phyloP scores from a whole-genome alignment of 2,329 filamentous ascomycete genomes.

The Penicillium polonicum region DNA sequence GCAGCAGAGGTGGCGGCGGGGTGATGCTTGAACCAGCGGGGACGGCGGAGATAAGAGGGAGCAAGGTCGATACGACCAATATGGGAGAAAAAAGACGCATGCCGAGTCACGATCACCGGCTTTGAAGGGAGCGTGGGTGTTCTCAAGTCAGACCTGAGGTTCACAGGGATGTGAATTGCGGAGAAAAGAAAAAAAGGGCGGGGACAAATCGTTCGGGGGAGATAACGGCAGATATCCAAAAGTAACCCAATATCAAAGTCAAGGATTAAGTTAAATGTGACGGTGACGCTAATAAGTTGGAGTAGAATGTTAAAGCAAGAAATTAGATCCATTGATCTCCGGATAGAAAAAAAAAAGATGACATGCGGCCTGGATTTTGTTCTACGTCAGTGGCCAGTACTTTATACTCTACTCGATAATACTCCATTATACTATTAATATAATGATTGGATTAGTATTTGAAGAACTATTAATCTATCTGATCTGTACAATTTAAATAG shows the following conservation, averaged over 20 bases:
- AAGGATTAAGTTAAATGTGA: neutral
- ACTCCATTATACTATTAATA: neutral
- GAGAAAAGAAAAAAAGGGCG: neutral
- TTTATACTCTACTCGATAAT: neutral
- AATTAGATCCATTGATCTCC: neutral
- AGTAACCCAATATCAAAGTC: too few species aligned
- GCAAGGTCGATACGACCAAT: slow-evolving; percentile 18
- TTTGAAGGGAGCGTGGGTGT: slow-evolving; percentile 5
- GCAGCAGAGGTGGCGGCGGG: slow-evolving; percentile 32
- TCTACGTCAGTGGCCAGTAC: slow-evolving; percentile 7
- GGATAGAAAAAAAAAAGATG: neutral
- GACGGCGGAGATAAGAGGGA: slow-evolving; percentile 29
- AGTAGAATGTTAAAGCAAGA: neutral
- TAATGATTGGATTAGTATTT: neutral
- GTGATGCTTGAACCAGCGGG: slow-evolving; percentile 40
- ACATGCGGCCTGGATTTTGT: neutral
- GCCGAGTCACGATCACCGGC: neutral
- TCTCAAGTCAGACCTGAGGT: slow-evolving; percentile 5
- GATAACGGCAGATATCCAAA: neutral
- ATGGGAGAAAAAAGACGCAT: slow-evolving; percentile 15
- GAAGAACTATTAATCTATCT: neutral
- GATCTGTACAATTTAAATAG: neutral
- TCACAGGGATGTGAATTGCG: neutral
- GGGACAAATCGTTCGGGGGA: neutral
- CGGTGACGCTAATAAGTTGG: neutral